Percentiles rank a stretch among this genome's conserved stretches.
Evolutionary conservation across 352 stramenopile species (phyloP).

Genomic region (Blastocystis sp.): DNA sequence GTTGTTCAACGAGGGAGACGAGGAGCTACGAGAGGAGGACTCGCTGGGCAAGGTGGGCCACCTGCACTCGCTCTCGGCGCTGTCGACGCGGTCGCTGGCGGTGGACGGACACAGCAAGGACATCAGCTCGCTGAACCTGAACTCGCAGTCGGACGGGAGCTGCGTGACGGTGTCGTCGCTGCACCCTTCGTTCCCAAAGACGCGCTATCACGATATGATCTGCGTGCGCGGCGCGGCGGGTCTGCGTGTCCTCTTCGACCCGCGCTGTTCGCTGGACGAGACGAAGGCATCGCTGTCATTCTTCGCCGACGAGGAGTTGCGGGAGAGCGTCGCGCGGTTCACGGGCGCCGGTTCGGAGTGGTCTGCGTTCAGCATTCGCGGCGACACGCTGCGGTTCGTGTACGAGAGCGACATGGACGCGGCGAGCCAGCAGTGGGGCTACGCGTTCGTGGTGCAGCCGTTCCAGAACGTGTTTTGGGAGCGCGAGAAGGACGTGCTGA

Average conservation of each 20-base stretch:
- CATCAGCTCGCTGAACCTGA: background rate
- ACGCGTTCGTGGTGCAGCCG: conserved; percentile 48
- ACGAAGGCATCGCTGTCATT: conserved; percentile 21
- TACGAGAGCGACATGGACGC: conserved; percentile 5
- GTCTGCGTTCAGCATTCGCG: conserved; percentile 18
- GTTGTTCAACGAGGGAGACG: background rate
- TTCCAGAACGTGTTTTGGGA: conserved; percentile 43
- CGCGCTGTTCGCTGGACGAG: background rate
- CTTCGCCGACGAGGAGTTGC: background rate
- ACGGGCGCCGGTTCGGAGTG: background rate
- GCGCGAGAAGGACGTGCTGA: background rate
- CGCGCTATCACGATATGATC: conserved; percentile 11
- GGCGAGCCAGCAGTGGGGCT: conserved; percentile 12
- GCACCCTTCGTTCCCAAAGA: conserved; percentile 24
- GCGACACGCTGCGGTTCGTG: conserved; percentile 1
- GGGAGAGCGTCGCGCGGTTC: conserved; percentile 19
- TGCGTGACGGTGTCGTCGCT: conserved; percentile 22
- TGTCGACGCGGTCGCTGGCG: background rate
- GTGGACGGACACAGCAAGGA: background rate
- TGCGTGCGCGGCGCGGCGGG: background rate
- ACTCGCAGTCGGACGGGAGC: background rate
- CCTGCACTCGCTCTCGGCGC: background rate
- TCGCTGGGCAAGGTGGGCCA: background rate
- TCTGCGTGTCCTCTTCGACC: conserved; percentile 36
- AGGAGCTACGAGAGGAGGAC: too few relatives aligned